Evolutionary conservation across 2,329 filamentous ascomycete species (phyloP), one percentile per base, ranked within the genome.

Genomic region (Arthrobotrys musiformis): DNA sequence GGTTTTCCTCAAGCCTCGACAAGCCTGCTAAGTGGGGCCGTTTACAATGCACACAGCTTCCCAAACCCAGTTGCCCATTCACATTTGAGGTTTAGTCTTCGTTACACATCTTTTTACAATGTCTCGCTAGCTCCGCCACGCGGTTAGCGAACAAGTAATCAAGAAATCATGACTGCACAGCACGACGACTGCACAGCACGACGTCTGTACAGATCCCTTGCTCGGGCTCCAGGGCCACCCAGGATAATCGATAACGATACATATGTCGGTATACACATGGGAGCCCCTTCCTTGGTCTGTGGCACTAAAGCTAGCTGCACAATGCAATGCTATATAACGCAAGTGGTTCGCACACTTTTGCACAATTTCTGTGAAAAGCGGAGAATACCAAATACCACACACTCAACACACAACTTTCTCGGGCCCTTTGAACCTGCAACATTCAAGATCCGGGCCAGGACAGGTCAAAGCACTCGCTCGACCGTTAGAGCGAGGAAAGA

Each of bases 111-210:
- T 19, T 35, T 35, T 35, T n/a, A 19, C 50, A 33, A 35, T 30
- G 11, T 33, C 50, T 54, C 50, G 50, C 52, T 58, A 58, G 52
- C 30, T 56, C 30, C 30, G 30, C 54, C 30, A 58, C 33, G 30
- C 19, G 54, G 54, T 58, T 58, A 35, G 26, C 30, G 28, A 33
- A 56, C 30, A 19, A 35, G 50, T 56, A 56, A 56, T 37, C 30
- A 33, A 17, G 15, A 40, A 40, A 40, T 15, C 35, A 40, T 40
- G 35, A 37, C 33, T 37, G 9, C 33, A n/a, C n/a, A n/a, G n/a
- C n/a, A n/a, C n/a, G n/a, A n/a, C n/a, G n/a, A n/a, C n/a, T 42
- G 37, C 37, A 37, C 6, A 37, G 33, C 33, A 37, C 15, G 8
- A 13, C 15, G n/a, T 37, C 33, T 37, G 15, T 37, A 37, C 33